Conservation (phyloP, 2,329 filamentous ascomycete genomes). For the Samsoniella hepiali region DNA sequence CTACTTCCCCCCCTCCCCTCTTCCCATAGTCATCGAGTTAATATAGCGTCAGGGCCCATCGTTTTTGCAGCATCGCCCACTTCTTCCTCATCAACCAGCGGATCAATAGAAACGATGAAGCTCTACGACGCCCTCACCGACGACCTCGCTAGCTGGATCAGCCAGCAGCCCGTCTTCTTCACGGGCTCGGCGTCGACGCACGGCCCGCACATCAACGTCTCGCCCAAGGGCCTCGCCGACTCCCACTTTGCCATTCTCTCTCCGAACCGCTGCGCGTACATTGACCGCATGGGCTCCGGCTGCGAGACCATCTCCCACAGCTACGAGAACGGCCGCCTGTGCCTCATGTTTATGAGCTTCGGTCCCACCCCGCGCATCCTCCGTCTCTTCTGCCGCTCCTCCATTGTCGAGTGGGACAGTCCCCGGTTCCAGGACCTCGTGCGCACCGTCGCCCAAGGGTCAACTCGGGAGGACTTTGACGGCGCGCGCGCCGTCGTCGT, state of each 20-base stretch:
- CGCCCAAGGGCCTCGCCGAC: constrained; percentile 66
- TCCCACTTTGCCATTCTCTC: constrained; percentile 60
- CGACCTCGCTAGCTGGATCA: constrained; percentile 60
- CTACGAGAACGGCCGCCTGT: constrained; percentile 73
- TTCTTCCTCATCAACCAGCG: neutral
- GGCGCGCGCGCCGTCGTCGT: constrained; percentile 59
- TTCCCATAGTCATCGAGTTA: neutral
- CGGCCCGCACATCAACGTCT: constrained; percentile 71
- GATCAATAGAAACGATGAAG: constrained; percentile 46
- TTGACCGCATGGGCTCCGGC: constrained; percentile 72
- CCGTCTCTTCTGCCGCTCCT: constrained; percentile 59
- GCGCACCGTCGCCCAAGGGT: constrained; percentile 35
- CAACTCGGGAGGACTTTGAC: constrained; percentile 37
- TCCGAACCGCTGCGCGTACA: constrained; percentile 61
- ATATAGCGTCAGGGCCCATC: neutral
- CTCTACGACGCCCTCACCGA: constrained; percentile 54
- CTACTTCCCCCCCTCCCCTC: too few relatives aligned
- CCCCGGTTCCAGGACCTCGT: constrained; percentile 48
- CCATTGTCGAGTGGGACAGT: constrained; percentile 58
- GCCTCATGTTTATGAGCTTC: constrained; percentile 71
- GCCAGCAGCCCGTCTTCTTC: constrained; percentile 70
- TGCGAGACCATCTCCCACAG: constrained; percentile 73
- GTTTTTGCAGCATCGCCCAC: neutral
- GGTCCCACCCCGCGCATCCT: constrained; percentile 58
- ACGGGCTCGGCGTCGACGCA: constrained; percentile 68